Evolutionary conservation across 805 yeast genomes (phyloP), one percentile per base, ranked within the genome.

Genomic region (Candida arabinofermentans): DNA sequence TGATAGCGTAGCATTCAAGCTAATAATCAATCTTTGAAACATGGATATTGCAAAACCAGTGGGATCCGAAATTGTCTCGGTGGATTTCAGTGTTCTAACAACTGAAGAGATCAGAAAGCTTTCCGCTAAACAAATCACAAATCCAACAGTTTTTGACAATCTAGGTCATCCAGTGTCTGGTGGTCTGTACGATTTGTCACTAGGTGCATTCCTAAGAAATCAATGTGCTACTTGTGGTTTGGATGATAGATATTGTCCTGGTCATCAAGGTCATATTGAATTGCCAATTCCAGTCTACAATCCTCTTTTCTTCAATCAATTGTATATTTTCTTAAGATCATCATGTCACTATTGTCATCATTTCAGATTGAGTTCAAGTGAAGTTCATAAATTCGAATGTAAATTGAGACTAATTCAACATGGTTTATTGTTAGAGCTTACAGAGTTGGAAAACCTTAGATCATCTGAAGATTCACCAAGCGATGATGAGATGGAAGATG

Each of bases 31-130:
- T 8, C 5, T 27, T 12, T 27, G 17, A 40, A 49, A 27, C 32
- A 93, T 93, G 99, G 97, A 93, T 75, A 88, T 95, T 65, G 81
- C 97, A 32, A 86, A 84, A 61, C 98, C 99, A 37, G 91, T 89
- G 39, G 99, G 99, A 48, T 84, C 98, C 33, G 95, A 87, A 67
- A 87, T 93, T 64, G 71, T 79, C 33, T 82, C 95, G 54, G 96
- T 93, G 51, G 97, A 91, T 68, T 95, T 93, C 66, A 85, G 93
- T 38, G 82, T 90, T 54, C 71, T 90, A 51, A 71, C 88, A 26
- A 73, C 91, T 13, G 81, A 79, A 41, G 99, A 95, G 58, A 82
- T 93, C 58, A 76, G 91, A 54, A 75, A 79, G 55, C 71, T 91
- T 31, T 88, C 97, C 24, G 98, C 96, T 40, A 91, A 90, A 64